phyloP scores from a whole-genome alignment of 352 stramenopile genomes.

The Globisporangium solare region DNA sequence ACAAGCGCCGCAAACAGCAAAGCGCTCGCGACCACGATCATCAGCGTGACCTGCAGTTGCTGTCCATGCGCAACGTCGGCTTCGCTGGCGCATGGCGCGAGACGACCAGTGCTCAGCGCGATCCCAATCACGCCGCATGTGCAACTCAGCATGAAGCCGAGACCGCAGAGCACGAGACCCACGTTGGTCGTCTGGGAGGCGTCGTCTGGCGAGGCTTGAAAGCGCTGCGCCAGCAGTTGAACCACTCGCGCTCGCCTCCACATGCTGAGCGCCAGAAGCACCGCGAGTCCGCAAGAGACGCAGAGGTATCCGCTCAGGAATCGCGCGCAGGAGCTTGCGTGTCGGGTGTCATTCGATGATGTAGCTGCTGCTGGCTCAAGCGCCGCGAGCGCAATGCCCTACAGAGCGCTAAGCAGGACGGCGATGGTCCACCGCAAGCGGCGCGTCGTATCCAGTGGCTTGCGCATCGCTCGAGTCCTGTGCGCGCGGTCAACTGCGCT shows the following conservation, averaged over 20 bases:
- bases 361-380: background rate
- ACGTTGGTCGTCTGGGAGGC: no score
- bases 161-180: background rate
- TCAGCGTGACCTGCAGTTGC: constrained; percentile 2
- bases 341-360: background rate
- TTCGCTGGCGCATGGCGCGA: no score
- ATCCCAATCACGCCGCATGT: constrained; percentile 2
- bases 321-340: background rate
- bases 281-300: constrained; percentile 1
- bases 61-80: background rate
- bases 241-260: background rate
- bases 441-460: no score
- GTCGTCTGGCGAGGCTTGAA: no score
- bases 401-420: no score
- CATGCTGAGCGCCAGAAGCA: background rate
- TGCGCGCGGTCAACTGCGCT: no score
- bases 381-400: no score
- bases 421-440: no score
- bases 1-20: background rate
- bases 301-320: constrained; percentile 3
- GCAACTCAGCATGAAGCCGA: background rate
- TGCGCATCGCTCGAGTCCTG: no score
- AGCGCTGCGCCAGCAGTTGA: background rate
- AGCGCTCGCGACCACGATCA: background rate
- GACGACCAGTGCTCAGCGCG: background rate